Evolutionary conservation across 2,329 filamentous ascomycete species (phyloP).

Genomic region (Fusarium circinatum): DNA sequence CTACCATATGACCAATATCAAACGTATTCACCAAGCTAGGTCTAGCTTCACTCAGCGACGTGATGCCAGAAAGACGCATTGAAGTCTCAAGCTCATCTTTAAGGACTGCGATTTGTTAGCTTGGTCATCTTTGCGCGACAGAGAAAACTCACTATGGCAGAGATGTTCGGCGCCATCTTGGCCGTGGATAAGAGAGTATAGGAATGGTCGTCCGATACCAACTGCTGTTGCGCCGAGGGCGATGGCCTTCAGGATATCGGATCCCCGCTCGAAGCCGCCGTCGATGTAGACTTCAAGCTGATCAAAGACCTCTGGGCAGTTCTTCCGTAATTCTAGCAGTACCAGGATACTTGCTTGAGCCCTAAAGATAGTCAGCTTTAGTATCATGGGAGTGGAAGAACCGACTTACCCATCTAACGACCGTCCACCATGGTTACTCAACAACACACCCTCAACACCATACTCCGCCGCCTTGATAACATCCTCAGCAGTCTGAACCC

Average conservation of each 20-base stretch:
- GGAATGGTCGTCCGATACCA: conserved; percentile 61
- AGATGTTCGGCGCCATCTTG: conserved; percentile 64
- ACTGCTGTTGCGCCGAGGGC: conserved; percentile 64
- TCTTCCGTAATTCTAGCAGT: conserved; percentile 60
- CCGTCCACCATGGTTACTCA: conserved; percentile 70
- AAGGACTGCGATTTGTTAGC: conserved; percentile 22
- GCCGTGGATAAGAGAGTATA: conserved; percentile 64
- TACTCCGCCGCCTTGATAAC: conserved; percentile 59
- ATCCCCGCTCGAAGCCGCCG: conserved; percentile 63
- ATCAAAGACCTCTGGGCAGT: conserved; percentile 59
- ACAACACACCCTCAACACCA: conserved; percentile 63
- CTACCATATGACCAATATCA: conserved; percentile 46
- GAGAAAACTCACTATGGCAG: conserved; percentile 60
- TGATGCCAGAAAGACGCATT: conserved; percentile 46
- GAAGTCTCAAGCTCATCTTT: conserved; percentile 48
- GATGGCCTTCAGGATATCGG: conserved; percentile 64
- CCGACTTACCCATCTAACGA: conserved; percentile 58
- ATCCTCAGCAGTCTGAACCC: conserved; percentile 65
- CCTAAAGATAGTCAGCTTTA: too few species aligned
- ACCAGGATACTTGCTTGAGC: conserved; percentile 59
- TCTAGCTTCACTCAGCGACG: conserved; percentile 41
- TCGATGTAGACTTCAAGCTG: conserved; percentile 64
- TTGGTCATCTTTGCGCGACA: accelerated
- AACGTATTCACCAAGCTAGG: conserved; percentile 45
- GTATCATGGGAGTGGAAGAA: too few species aligned